Base-by-base conservation (phyloP, 2,329 filamentous ascomycete species). In the Thermothelomyces thermophilus region DNA sequence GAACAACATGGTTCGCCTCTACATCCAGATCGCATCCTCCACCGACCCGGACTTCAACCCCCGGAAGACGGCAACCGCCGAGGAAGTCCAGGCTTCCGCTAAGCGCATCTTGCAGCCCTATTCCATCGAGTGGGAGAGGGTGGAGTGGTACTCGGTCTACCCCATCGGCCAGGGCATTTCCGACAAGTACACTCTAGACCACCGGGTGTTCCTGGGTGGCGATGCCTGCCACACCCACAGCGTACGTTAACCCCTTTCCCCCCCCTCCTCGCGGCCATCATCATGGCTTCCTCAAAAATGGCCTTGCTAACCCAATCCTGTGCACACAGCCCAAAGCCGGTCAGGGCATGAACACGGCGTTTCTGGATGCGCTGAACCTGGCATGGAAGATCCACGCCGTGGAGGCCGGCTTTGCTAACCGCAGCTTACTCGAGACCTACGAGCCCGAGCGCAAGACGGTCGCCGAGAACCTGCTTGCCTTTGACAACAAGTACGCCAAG, bases 381-480 rank as follows among this genome's bases (percentile, higher is more conserved):
- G 90, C 90, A 7, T 97, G 90, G 90, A 97, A 97, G 72, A 87
- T 96, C 45, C 90, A 95, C 64, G 83, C 87, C 31, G 91, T 96
- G 9, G 90, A 95, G 64, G 76, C 77, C 22, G 89, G 89, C 11
- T 87, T 95, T 58, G 87, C 89, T 1, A 71, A 82, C 26, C 84
- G 87, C 53, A 79, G 80, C 3, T 75, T 93, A 16, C 77, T 97
- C 44, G 79, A 83, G 54, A 93, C 90, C 0, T 97, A 96, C 66
- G 88, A 96, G 69, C 75, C 77, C 2, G 90, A 96, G 69, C 84
- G 90, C 50, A 90, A 87, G 64, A 76, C 85, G 50, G 84, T 94
- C 36, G 91, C 91, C 5, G 86, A 95, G 68, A 86, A 80, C 10
- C 77, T 96, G 0, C 75, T 96, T 11, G 76, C 85, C 64, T 96